phyloP scores from a whole-genome alignment of 345 rosid species.

The Populus alba region DNA sequence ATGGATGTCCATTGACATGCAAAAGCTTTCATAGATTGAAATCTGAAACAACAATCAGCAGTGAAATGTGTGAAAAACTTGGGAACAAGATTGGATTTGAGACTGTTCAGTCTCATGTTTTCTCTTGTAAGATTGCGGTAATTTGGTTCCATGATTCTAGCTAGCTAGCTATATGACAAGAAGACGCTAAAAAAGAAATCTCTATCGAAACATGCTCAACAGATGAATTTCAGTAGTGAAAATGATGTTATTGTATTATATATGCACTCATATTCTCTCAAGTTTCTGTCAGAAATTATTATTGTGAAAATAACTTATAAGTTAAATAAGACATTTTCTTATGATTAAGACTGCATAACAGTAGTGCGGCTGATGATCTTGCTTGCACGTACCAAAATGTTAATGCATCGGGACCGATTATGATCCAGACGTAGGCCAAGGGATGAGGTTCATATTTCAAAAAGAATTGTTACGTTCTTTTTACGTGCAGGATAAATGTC shows the following conservation, averaged over 20 bases:
- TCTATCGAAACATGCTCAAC: not conserved
- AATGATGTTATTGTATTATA: conserved; percentile 1
- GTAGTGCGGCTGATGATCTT: not conserved
- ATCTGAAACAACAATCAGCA: not conserved
- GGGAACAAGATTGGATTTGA: not conserved
- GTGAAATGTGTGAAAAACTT: not conserved
- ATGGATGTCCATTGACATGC: too few relatives aligned
- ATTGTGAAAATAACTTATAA: not conserved
- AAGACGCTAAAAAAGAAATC: conserved; percentile 8
- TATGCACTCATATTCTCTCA: not conserved
- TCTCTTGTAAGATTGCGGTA: not conserved
- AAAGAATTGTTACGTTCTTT: not conserved
- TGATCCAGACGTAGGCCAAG: not conserved
- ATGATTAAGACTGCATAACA: not conserved
- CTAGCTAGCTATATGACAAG: not conserved
- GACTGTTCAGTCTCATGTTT: too few relatives aligned
- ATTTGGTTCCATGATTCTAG: too few relatives aligned
- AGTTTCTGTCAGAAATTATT: not conserved
- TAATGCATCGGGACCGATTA: not conserved
- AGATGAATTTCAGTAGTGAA: conserved; percentile 8
- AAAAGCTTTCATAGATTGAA: too few relatives aligned
- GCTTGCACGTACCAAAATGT: not conserved
- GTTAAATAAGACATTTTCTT: not conserved
- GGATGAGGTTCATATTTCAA: not conserved
- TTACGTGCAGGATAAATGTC: not conserved